A percentile compares a stretch with the other conserved stretches of the same genome.
Conservation (phyloP, 495 filamentous ascomycete genomes). For the Aspergillus bertholletiae region DNA sequence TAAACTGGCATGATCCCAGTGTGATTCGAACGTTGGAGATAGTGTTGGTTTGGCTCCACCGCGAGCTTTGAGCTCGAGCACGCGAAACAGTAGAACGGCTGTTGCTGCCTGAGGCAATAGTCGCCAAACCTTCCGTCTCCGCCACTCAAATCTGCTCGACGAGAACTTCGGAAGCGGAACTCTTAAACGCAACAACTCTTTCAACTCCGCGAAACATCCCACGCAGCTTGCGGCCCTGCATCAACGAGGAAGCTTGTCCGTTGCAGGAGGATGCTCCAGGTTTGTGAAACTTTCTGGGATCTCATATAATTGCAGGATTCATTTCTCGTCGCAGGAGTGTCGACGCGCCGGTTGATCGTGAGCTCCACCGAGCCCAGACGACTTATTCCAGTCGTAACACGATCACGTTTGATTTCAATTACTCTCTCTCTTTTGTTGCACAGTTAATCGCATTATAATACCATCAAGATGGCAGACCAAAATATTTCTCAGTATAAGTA, state of each 20-base stretch:
- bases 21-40: not conserved
- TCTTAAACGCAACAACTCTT: slow-evolving; percentile 17
- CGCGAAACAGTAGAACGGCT: not conserved
- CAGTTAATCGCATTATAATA: slow-evolving; percentile 11
- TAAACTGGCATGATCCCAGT: slow-evolving; percentile 11
- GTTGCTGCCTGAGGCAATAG: not conserved
- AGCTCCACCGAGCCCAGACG: slow-evolving; percentile 34
- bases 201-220: slow-evolving; percentile 11
- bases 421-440: slow-evolving; percentile 14
- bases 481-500: slow-evolving; percentile 99
- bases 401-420: slow-evolving; percentile 14
- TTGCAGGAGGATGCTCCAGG: slow-evolving; percentile 41
- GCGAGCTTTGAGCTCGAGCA: no score
- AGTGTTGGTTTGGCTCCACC: no score
- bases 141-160: slow-evolving; percentile 43
- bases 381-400: slow-evolving; percentile 26
- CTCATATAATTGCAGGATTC: slow-evolving; percentile 23
- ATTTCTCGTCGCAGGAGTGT: slow-evolving; percentile 24
- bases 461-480: slow-evolving; percentile 77
- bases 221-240: slow-evolving; percentile 31
- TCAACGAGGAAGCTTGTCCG: slow-evolving; percentile 26
- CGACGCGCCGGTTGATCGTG: slow-evolving; percentile 32
- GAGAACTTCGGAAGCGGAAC: slow-evolving; percentile 15
- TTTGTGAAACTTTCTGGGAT: slow-evolving; percentile 33
- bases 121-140: slow-evolving; percentile 36